A percentile compares a stretch with the other conserved stretches of the same genome.
Evolutionary conservation across 768 basidiomycete species (phyloP).

Genomic region (Collybia nuda): DNA sequence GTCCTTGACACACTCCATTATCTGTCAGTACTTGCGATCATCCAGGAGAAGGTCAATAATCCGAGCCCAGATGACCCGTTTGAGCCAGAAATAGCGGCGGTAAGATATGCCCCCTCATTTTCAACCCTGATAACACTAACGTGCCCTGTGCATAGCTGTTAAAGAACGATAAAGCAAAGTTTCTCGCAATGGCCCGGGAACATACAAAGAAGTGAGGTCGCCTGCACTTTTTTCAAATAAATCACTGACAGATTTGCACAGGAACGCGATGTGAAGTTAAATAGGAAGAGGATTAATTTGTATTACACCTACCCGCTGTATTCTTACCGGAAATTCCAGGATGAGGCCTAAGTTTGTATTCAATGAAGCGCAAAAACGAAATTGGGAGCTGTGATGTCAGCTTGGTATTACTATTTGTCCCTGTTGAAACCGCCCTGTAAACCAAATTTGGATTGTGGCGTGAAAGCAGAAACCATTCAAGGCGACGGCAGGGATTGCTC

Average conservation of each 20-base stretch:
- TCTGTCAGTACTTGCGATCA: constrained; percentile 61
- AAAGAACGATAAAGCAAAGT: constrained; percentile 76
- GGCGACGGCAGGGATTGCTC: not conserved
- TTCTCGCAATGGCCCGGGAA: constrained; percentile 76
- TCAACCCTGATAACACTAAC: not conserved
- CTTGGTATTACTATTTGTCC: constrained; percentile 3
- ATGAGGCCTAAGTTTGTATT: not conserved
- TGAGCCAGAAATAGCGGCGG: constrained; percentile 83
- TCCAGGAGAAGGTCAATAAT: constrained; percentile 86
- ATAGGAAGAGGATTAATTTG: not conserved
- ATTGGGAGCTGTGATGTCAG: too few relatives aligned
- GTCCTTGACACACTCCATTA: not conserved
- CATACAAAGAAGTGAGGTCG: constrained; percentile 75
- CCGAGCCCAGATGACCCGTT: constrained; percentile 88
- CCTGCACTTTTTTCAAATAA: constrained; percentile 1
- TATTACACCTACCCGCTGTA: constrained; percentile 1
- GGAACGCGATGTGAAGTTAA: constrained; percentile 24
- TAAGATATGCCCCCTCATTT: constrained; percentile 31
- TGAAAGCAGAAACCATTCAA: not conserved
- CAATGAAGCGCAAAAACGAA: not conserved
- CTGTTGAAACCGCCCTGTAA: not conserved
- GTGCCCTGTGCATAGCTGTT: constrained; percentile 51
- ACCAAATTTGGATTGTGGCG: constrained; percentile 3
- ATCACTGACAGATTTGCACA: constrained; percentile 4
- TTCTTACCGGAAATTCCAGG: not conserved